A percentile compares a stretch with the other conserved stretches of the same genome.
These are phyloP conservation scores for Artemisia argyi DNA, from an alignment of 129 eudicot species.

Conservation along the genomic window DNA sequence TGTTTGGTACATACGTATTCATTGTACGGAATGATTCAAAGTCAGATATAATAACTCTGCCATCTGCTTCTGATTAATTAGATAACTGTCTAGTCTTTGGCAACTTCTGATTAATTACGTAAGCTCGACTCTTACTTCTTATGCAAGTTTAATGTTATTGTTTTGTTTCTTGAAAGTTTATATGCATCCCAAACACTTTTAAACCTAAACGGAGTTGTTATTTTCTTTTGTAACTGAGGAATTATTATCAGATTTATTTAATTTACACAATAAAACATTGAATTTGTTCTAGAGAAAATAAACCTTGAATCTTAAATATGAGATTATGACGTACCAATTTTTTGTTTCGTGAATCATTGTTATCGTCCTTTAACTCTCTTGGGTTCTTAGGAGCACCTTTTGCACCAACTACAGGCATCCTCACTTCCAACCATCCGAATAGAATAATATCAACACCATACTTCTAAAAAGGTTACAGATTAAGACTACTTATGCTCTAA, in stretches of 20 bases:
- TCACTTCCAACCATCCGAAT: constrained; percentile 67
- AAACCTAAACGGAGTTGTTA: neutral
- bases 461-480: no score
- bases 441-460: no score
- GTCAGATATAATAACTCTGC: no score
- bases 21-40: no score
- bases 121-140: neutral
- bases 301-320: no score
- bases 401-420: constrained; percentile 97
- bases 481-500: no score
- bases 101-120: neutral
- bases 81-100: no score
- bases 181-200: neutral
- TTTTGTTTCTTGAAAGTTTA: constrained; percentile 13
- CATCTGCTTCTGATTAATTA: no score
- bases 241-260: neutral
- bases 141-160: neutral
- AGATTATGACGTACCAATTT: constrained; percentile 17
- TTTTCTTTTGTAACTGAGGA: neutral
- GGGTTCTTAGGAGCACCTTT: constrained; percentile 85
- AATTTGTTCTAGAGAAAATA: no score
- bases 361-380: constrained; percentile 82
- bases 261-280: neutral
- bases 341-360: constrained; percentile 68
- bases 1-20: neutral